Percentiles rank a stretch among this genome's conserved stretches.
Evolutionary conservation across 1,139 yeast species (phyloP).

Genomic region (Saccharomyces hybrid): DNA sequence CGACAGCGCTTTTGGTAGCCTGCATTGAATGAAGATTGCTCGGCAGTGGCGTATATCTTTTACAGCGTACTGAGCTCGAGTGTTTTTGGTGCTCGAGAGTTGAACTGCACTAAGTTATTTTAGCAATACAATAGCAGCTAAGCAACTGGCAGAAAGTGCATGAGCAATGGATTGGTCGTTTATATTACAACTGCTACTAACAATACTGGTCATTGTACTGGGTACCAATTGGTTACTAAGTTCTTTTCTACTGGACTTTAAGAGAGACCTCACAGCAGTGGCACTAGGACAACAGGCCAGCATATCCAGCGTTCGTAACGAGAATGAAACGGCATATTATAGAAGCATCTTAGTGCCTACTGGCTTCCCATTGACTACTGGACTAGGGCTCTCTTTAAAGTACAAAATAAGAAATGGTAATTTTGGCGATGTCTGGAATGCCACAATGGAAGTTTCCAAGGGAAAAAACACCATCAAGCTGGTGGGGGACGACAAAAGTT

Average conservation of each 20-base stretch:
- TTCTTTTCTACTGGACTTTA: conserved; percentile 27
- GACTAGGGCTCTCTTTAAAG: conserved; percentile 53
- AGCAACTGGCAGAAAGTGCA: not conserved
- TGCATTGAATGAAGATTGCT: not conserved
- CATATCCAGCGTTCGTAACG: conserved; percentile 47
- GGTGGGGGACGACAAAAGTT: conserved; percentile 4
- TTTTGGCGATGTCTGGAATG: conserved; percentile 56
- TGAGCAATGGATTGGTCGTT: not conserved
- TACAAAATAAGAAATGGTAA: conserved; percentile 64
- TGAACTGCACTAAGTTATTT: not conserved
- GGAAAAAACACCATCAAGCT: conserved; percentile 14
- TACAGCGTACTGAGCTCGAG: not conserved
- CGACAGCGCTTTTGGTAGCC: not conserved
- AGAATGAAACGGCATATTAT: conserved; percentile 55
- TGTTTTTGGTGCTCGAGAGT: not conserved
- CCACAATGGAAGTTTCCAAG: conserved; percentile 30
- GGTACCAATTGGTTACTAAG: conserved; percentile 17
- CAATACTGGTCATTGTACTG: conserved; percentile 1
- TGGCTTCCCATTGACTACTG: conserved; percentile 56
- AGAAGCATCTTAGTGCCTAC: conserved; percentile 57
- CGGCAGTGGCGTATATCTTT: not conserved
- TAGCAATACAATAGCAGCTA: not conserved
- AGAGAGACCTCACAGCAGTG: conserved; percentile 47
- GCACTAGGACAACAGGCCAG: conserved; percentile 56
- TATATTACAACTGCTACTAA: not conserved